Evolutionary conservation across 306 rosid species (phyloP).

Genomic region (Medicago arabica): DNA sequence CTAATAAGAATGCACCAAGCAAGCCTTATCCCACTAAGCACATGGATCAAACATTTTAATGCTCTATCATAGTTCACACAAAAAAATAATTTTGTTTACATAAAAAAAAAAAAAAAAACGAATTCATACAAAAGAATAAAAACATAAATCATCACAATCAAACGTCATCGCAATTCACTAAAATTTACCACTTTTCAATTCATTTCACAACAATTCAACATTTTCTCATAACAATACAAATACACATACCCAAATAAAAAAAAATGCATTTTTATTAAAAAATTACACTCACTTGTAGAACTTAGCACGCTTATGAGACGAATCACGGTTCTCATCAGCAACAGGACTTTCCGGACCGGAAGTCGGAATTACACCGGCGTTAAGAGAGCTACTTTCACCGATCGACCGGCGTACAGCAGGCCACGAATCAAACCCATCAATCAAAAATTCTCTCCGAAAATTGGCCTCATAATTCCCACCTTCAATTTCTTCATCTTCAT

Average conservation of each 20-base stretch:
- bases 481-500: background rate
- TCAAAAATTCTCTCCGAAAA: slow-evolving; percentile 34
- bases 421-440: background rate
- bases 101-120: too few relatives aligned
- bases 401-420: slow-evolving; percentile 35
- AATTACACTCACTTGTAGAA: slow-evolving; percentile 75
- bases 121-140: slow-evolving; percentile 47
- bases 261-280: too few relatives aligned
- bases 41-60: too few relatives aligned
- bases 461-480: slow-evolving; percentile 41
- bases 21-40: too few relatives aligned
- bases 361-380: slow-evolving; percentile 35
- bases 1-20: too few relatives aligned
- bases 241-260: background rate
- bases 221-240: background rate
- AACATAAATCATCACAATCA: slow-evolving; percentile 24
- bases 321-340: slow-evolving; percentile 59
- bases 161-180: background rate
- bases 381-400: slow-evolving; percentile 74
- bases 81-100: too few relatives aligned
- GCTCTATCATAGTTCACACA: too few relatives aligned
- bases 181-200: slow-evolving; percentile 17
- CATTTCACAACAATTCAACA: background rate
- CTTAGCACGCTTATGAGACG: slow-evolving; percentile 81
- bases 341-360: slow-evolving; percentile 37